Base-by-base conservation (phyloP, 2,329 filamentous ascomycete species). In the Cryphonectria carpinicola region DNA sequence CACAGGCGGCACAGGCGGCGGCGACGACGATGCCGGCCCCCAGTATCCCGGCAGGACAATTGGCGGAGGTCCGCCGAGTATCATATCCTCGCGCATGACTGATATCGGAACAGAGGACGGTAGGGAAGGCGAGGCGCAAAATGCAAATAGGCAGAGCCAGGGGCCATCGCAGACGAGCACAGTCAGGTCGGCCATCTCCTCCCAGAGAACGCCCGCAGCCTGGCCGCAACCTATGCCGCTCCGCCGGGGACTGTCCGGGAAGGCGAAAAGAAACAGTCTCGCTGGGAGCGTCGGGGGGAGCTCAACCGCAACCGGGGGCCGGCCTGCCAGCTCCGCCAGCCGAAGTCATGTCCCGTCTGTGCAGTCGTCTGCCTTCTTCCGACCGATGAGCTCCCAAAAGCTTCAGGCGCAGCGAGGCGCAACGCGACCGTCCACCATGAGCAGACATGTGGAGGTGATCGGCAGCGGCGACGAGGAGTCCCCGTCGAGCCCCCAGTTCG, bases 321-420 rank as follows among this genome's bases (percentile, higher is more conserved):
- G 86, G 74, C 91, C 85, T 67, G 86, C 85, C 22, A 95, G 91
- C 74, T 86, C 93, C 58, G 86, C 92, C 62, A 94, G 91, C 78
- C 89, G 91, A 77, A 96, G 93, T 58, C 96, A 99, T 84, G 94
- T 97, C 28, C 95, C 96, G 1, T 94, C 92, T 1, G 84, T 99
- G 67, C 92, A 94, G 3, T 94, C 94, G 22, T 92, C 95, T 77
- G 95, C 93, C 68, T 98, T 99, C 83, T 97, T 97, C 79, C 92
- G 92, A 32, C 96, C 96, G 54, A 97, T 99, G 94, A 98, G 95
- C 82, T 97, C 95, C 35, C 94, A 97, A 80, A 92, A 94, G 79
- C 85, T 98, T 66, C 95, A 98, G 82, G 94, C 94, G 68, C 96
- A 98, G 81, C 87, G 95, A 79, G 90, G 91, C 73, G 88, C 81